Evolutionary conservation across 345 rosid genomes (phyloP).

Genomic region (Mangifera indica): DNA sequence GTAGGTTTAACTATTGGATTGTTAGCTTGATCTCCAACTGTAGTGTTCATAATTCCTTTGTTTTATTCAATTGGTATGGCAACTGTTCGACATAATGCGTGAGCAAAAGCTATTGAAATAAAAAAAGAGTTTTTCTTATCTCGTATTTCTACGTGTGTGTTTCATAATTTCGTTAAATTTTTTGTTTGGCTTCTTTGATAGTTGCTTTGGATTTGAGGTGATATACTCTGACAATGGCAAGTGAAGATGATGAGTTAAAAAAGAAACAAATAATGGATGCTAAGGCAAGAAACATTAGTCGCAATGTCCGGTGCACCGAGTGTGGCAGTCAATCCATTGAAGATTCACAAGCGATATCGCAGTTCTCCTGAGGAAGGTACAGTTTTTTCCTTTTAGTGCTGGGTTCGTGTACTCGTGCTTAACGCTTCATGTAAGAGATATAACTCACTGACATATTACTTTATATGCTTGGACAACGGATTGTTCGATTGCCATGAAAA

Average conservation of each 20-base stretch:
- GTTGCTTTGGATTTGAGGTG: slow-evolving; percentile 7
- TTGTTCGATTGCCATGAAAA: neutral
- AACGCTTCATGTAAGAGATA: too few species aligned
- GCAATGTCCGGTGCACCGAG: slow-evolving; percentile 91
- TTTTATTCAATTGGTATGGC: neutral
- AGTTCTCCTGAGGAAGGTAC: slow-evolving; percentile 83
- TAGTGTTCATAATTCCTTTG: neutral
- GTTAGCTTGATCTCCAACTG: too few species aligned
- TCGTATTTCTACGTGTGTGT: neutral
- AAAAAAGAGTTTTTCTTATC: too few species aligned
- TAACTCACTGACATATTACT: too few species aligned
- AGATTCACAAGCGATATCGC: slow-evolving; percentile 99
- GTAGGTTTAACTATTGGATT: neutral
- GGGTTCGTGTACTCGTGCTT: too few species aligned
- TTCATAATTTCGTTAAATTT: neutral
- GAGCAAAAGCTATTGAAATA: neutral
- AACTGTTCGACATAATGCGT: neutral
- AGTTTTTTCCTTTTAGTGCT: too few species aligned
- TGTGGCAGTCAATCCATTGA: slow-evolving; percentile 98
- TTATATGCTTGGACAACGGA: too few species aligned
- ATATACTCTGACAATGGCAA: slow-evolving; percentile 44
- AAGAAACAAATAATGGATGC: slow-evolving; percentile 66
- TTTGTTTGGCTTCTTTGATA: slow-evolving; percentile 4
- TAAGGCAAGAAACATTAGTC: slow-evolving; percentile 90
- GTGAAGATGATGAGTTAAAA: slow-evolving; percentile 58